Conservation (phyloP, 192 early-diverging fungal genomes). For the Rhizophagus sp. region DNA sequence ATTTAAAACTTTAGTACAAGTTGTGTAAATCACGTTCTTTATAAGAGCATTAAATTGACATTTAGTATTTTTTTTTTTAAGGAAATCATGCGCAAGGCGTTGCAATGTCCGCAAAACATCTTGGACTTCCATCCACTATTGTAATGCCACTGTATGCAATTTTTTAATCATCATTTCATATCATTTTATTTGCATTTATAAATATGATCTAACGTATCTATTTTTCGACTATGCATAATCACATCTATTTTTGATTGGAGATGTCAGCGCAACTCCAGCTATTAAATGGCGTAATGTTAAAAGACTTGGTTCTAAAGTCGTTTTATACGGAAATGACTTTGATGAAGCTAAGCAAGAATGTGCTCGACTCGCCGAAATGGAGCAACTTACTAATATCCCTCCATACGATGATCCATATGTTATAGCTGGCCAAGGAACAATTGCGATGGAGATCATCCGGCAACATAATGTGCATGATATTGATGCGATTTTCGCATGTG, state of each 20-base stretch:
- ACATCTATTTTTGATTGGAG: neutral
- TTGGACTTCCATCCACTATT: constrained; percentile 93
- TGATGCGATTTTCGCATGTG: constrained; percentile 88
- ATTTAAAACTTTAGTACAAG: no score
- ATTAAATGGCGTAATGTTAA: constrained; percentile 93
- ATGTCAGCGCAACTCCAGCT: constrained; percentile 53
- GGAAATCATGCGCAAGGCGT: constrained; percentile 98
- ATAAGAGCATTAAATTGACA: neutral
- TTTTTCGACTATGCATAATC: neutral
- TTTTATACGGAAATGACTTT: constrained; percentile 90
- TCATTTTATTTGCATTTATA: neutral
- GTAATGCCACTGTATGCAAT: constrained; percentile 84
- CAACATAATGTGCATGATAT: constrained; percentile 65
- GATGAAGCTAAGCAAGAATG: constrained; percentile 93
- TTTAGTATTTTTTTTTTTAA: constrained; percentile 10
- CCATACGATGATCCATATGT: constrained; percentile 98
- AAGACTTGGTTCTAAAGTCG: constrained; percentile 86
- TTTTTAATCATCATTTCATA: neutral
- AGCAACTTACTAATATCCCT: constrained; percentile 88
- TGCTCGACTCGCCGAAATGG: constrained; percentile 63
- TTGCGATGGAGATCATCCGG: constrained; percentile 83
- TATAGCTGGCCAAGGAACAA: constrained; percentile 99
- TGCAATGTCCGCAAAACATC: constrained; percentile 85
- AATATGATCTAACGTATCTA: neutral
- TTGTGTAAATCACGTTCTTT: no score